These are phyloP conservation scores for Pseudogymnoascus sp. DNA, from an alignment of 2,329 filamentous ascomycete species.

Conservation along the genomic window DNA sequence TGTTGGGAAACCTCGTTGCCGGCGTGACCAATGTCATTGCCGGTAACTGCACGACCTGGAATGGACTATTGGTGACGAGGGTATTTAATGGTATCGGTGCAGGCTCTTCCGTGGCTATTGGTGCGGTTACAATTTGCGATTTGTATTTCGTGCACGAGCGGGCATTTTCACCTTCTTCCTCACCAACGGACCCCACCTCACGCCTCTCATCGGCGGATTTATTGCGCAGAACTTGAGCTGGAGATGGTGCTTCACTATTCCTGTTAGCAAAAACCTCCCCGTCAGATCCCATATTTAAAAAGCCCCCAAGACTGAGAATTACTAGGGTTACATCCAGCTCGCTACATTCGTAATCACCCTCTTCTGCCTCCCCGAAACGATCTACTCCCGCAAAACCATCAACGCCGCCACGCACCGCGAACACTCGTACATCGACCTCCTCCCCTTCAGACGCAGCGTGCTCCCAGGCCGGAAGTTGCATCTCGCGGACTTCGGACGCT, in stretches of 20 bases:
- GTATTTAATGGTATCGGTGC: constrained; percentile 23
- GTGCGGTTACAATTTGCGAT: constrained; percentile 24
- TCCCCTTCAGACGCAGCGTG: too few species aligned
- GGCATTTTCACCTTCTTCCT: constrained; percentile 25
- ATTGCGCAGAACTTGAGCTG: constrained; percentile 24
- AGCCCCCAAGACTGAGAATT: constrained; percentile 26
- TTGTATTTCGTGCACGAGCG: constrained; percentile 26
- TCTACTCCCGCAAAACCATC: constrained; percentile 22
- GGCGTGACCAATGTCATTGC: constrained; percentile 23
- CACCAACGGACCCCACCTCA: constrained; percentile 25
- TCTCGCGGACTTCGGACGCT: constrained; percentile 21
- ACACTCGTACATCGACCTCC: constrained; percentile 21
- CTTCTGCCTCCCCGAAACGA: constrained; percentile 26
- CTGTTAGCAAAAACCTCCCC: constrained; percentile 13
- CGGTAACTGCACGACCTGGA: constrained; percentile 18
- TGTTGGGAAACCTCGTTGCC: constrained; percentile 22
- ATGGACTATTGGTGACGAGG: constrained; percentile 20
- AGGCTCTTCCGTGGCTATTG: constrained; percentile 26
- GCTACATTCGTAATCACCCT: constrained; percentile 21
- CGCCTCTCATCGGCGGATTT: constrained; percentile 24
- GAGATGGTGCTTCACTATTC: constrained; percentile 11
- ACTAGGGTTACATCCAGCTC: constrained; percentile 19
- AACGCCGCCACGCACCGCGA: constrained; percentile 18
- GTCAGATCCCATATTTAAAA: constrained; percentile 17
- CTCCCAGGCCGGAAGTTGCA: constrained; percentile 21